Evolutionary conservation across 148 eudicot species (phyloP).

Genomic region (Cornus controversa): DNA sequence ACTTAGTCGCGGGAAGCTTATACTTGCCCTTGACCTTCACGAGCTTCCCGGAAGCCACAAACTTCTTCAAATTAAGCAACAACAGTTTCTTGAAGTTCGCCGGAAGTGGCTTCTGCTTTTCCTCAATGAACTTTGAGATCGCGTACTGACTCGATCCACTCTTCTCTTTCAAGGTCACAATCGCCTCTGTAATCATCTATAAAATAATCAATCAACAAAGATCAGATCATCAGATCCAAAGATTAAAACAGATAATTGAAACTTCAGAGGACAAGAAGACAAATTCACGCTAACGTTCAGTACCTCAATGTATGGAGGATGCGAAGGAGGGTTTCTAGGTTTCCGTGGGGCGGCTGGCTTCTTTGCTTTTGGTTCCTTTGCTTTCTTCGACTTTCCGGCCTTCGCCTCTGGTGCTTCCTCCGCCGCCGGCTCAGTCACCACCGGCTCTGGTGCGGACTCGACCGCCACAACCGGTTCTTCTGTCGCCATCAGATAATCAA

Average conservation of each 20-base stretch:
- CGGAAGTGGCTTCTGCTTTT: constrained; percentile 56
- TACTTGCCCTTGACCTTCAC: constrained; percentile 49
- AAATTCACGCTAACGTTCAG: not conserved
- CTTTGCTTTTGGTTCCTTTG: constrained; percentile 35
- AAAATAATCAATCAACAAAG: not conserved
- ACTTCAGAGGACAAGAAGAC: not conserved
- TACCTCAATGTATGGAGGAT: constrained; percentile 61
- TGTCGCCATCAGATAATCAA: constrained; percentile 39
- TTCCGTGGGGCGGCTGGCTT: constrained; percentile 30
- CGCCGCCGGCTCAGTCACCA: constrained; percentile 20
- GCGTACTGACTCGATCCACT: constrained; percentile 71
- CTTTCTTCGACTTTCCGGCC: constrained; percentile 27
- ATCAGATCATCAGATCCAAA: constrained; percentile 18
- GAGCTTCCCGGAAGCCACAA: constrained; percentile 35
- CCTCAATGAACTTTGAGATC: constrained; percentile 54
- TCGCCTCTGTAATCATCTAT: constrained; percentile 54
- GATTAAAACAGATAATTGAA: not conserved
- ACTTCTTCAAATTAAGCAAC: constrained; percentile 33
- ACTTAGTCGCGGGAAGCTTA: constrained; percentile 47
- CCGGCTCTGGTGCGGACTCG: constrained; percentile 28
- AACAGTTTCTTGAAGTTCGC: constrained; percentile 55
- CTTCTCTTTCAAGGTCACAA: constrained; percentile 56
- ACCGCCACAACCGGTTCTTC: constrained; percentile 40
- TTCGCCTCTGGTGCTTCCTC: constrained; percentile 24
- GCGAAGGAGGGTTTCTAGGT: constrained; percentile 28